Evolutionary conservation across 73 alveolate genomes (phyloP), one percentile per base, ranked within the genome.

Genomic region (Symbiodinium pilosum): DNA sequence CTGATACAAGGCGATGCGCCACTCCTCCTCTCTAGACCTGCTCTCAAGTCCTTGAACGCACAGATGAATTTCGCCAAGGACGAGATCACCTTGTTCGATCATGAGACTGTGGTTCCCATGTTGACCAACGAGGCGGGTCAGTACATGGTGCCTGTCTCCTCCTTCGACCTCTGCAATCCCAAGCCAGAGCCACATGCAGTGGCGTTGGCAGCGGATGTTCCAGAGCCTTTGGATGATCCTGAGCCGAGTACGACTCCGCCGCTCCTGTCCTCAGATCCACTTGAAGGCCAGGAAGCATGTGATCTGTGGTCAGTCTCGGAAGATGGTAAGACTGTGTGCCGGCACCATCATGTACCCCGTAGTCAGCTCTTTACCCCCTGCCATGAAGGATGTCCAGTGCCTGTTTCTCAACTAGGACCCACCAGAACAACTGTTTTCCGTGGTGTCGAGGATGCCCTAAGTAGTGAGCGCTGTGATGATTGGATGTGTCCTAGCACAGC

Each of bases 291-390:
- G 51, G 93, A 86, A 44, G 56, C 52, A 36, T 34, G 47, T n/a
- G 93, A 86, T n/a, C 47, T 0, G 28, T 86, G 93, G 93, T 75
- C 34, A 43, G 41, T 86, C 47, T 44, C 52, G 83, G 83, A 68
- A 34, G 56, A 86, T 0, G 93, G 56, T 1, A 43, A 81, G 7
- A 0, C 56, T 8, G 93, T 47, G 0, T 0, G 38, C 0, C 3
- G 93, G 9, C 75, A 43, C 24, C 93, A 86, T 26, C 3, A n/a
- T 14, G 38, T 44, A 43, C 93, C 93, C 0, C 44, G 83, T 2
- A 26, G 81, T 8, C 6, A 38, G 30, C 24, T 26, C 52, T 86
- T 86, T 43, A 86, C 93, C 0, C 93, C 93, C 4, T 86, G 93
- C 52, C 93, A 44, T 6, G 56, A 68, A 0, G 83, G 56, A 26